Conservation (phyloP, 306 rosid species). For the Ormosia emarginata region DNA sequence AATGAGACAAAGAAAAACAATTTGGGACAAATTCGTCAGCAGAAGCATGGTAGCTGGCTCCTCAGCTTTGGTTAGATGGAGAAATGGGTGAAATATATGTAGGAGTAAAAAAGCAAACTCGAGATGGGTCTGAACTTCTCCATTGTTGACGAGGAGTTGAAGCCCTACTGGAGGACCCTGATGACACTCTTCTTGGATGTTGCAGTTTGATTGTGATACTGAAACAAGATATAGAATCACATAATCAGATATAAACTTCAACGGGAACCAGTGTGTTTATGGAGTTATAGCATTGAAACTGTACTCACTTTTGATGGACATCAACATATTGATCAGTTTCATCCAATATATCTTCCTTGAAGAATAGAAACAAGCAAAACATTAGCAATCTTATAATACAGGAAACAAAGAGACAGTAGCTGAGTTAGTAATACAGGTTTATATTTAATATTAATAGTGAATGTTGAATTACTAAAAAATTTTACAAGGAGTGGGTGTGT, state of each 20-base stretch:
- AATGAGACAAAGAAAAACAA: not conserved
- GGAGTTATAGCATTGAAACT: not conserved
- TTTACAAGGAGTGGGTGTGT: not conserved
- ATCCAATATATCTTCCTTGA: constrained; percentile 74
- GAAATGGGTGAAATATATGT: constrained; percentile 36
- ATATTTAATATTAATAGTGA: not conserved
- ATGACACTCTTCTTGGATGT: constrained; percentile 51
- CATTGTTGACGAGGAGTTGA: constrained; percentile 33
- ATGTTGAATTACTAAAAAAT: too few species aligned
- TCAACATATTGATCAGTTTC: constrained; percentile 76
- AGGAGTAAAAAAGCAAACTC: constrained; percentile 34
- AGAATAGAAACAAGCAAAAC: not conserved
- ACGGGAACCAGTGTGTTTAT: not conserved
- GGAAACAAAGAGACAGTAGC: not conserved
- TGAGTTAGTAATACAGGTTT: not conserved
- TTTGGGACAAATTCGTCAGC: not conserved
- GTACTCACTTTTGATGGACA: constrained; percentile 67
- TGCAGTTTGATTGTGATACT: constrained; percentile 61
- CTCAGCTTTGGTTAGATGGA: constrained; percentile 16
- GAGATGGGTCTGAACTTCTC: constrained; percentile 47
- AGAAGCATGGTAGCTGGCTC: not conserved
- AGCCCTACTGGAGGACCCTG: constrained; percentile 41
- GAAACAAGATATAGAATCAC: constrained; percentile 7
- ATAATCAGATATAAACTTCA: not conserved
- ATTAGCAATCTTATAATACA: not conserved